Evolutionary conservation across 331 rosid genomes (phyloP), one percentile per base, ranked within the genome.

Genomic region (Quercus tomentella): DNA sequence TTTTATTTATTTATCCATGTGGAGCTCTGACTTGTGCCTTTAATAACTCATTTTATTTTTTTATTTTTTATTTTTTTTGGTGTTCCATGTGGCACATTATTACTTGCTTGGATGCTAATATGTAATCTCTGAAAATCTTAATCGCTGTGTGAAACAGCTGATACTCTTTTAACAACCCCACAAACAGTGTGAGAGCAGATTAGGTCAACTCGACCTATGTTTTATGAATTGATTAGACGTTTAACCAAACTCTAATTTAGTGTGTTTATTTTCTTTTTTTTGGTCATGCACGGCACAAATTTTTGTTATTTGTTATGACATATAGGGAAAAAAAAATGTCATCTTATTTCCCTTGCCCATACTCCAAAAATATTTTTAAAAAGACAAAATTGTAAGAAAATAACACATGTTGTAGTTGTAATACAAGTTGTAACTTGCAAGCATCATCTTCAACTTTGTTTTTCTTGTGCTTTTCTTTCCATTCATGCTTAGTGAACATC

Each of bases 201-300:
- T 63, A 74, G 76, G 91, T 90, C 95, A 85, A 82, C 82, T 72
- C 79, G 69, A 56, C 80, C 73, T 72, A 76, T 87, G 80, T 84
- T 83, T 86, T 58, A 30, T 37, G 31, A 35, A 12, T 11, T 73
- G 88, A 87, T 88, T 88, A 75, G 81, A 87, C 87, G 77, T 43
- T 20, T 82, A 77, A 81, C 87, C n/a, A 78, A 82, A 82, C 63
- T 22, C 30, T 15, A 37, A 49, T 14, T 33, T 4, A 25, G 57
- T 56, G 20, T 25, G 7, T 21, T 56, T 41, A 41, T 77, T 1
- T 0, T 15, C 35, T 61, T 11, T 71, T 4, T 33, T 49, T 74
- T 80, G 54, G 79, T 85, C 89, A 75, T 30, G 75, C 88, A 86
- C 84, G 83, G 57, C 83, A 75, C 51, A 35, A 56, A 35, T 17